These are phyloP conservation scores for Xylaria sp. DNA, from an alignment of 2,329 filamentous ascomycete species.

Conservation along the genomic window DNA sequence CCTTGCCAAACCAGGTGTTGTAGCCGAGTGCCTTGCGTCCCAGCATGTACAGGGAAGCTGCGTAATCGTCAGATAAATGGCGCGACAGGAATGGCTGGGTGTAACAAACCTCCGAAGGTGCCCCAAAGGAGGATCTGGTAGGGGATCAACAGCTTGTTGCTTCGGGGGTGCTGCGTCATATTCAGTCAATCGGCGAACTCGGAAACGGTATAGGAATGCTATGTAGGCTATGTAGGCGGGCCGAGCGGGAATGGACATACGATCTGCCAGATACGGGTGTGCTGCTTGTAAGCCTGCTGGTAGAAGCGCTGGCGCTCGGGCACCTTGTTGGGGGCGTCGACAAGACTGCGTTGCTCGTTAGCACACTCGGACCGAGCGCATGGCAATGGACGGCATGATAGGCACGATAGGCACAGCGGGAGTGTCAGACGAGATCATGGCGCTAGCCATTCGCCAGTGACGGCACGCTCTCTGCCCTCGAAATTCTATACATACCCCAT, in stretches of 20 bases:
- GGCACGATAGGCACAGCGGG: background rate
- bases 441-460: background rate
- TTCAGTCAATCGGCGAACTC: constrained; percentile 23
- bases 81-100: constrained; percentile 8
- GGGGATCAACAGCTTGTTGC: constrained; percentile 59
- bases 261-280: constrained; percentile 71
- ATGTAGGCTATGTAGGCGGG: background rate
- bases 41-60: constrained; percentile 65
- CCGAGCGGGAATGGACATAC: constrained; percentile 45
- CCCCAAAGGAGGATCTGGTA: constrained; percentile 63
- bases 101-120: constrained; percentile 55
- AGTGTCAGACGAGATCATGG: constrained; percentile 14
- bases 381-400: constrained; percentile 1
- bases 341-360: constrained; percentile 40
- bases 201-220: background rate
- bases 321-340: constrained; percentile 73
- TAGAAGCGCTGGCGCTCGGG: constrained; percentile 69
- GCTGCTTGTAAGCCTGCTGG: constrained; percentile 65
- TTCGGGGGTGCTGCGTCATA: constrained; percentile 54
- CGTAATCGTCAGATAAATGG: constrained; percentile 14
- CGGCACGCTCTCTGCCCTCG: background rate
- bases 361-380: constrained; percentile 19
- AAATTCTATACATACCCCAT: constrained; percentile 29
- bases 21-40: constrained; percentile 67
- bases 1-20: constrained; percentile 69